These are phyloP conservation scores for Botrytis pseudocinerea DNA, from an alignment of 2,329 filamentous ascomycete genomes.

Conservation along the genomic window DNA sequence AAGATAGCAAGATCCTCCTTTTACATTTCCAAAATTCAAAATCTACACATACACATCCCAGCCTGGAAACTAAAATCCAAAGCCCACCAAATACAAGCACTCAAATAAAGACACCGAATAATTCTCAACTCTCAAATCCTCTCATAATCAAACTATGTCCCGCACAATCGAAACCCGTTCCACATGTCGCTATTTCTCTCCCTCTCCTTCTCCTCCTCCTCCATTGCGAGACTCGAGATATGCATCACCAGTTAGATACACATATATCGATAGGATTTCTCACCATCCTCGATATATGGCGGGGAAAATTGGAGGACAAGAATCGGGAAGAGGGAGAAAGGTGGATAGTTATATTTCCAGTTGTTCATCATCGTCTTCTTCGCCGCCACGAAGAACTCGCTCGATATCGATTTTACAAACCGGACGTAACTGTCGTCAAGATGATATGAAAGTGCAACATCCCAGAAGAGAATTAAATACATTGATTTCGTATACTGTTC, in stretches of 20 bases:
- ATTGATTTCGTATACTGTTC: background rate
- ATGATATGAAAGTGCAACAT: too few relatives aligned
- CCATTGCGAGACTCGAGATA: background rate
- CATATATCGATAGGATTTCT: background rate
- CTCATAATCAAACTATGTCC: background rate
- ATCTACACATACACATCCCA: background rate
- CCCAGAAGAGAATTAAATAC: background rate
- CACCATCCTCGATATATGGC: accelerated
- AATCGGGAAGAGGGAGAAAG: background rate
- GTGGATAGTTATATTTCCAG: background rate
- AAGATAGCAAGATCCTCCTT: background rate
- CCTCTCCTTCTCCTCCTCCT: background rate
- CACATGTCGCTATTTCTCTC: background rate
- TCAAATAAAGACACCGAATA: accelerated
- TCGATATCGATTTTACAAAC: background rate
- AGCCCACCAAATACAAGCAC: background rate
- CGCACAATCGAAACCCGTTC: background rate
- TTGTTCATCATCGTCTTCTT: background rate
- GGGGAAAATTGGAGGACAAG: background rate
- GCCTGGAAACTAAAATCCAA: background rate
- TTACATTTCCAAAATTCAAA: background rate
- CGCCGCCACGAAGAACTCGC: background rate
- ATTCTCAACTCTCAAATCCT: background rate
- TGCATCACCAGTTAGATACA: background rate
- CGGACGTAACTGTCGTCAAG: background rate